Evolutionary conservation across 2,329 filamentous ascomycete genomes (phyloP).

Genomic region (Colletotrichum tropicicola): DNA sequence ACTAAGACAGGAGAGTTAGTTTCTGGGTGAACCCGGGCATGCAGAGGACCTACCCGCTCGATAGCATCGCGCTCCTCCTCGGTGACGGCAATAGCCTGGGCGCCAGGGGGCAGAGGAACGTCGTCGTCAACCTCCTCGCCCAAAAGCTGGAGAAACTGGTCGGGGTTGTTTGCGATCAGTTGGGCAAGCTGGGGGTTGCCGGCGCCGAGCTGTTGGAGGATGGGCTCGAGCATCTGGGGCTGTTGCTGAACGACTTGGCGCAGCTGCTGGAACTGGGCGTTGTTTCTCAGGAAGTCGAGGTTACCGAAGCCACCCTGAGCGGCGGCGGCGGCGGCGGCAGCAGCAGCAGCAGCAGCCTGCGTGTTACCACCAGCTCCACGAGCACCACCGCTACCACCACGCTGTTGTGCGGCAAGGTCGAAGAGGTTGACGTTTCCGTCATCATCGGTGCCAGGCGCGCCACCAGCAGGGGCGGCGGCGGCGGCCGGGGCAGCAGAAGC

Average conservation of each 20-base stretch:
- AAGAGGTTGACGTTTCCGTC: constrained; percentile 86
- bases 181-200: constrained; percentile 95
- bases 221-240: constrained; percentile 98
- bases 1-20: constrained; percentile 54
- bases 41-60: constrained; percentile 74
- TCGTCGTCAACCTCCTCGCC: constrained; percentile 90
- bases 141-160: constrained; percentile 90
- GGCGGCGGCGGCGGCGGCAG: constrained; percentile 58
- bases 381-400: constrained; percentile 54
- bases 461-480: constrained; percentile 38
- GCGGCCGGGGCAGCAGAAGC: constrained; percentile 53
- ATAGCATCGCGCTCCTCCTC: constrained; percentile 98
- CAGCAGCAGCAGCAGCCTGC: constrained; percentile 49
- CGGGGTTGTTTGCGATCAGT: constrained; percentile 89
- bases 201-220: constrained; percentile 92
- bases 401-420: constrained; percentile 83
- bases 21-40: too few species aligned
- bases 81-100: constrained; percentile 89
- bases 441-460: constrained; percentile 54
- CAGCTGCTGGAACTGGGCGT: constrained; percentile 97
- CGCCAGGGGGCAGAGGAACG: constrained; percentile 84
- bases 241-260: constrained; percentile 97
- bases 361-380: constrained; percentile 49
- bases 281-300: constrained; percentile 92
- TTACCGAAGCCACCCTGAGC: constrained; percentile 73